Evolutionary conservation across 2,329 filamentous ascomycete genomes (phyloP).

Genomic region (Thermomyces lanuginosus): DNA sequence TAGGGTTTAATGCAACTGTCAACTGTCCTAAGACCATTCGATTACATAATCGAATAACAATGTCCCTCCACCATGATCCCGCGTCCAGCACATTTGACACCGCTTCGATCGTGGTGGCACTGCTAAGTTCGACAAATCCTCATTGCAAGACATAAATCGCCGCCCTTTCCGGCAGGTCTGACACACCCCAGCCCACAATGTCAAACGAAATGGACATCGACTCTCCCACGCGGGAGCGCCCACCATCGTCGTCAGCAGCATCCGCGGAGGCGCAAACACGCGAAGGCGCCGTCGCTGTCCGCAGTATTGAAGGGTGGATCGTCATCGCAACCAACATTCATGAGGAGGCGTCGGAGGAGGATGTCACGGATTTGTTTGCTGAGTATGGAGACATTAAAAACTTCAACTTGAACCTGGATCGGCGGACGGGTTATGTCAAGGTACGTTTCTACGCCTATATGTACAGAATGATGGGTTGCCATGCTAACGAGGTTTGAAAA

Average conservation of each 20-base stretch:
- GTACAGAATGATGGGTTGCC: background rate
- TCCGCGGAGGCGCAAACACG: slow-evolving; percentile 28
- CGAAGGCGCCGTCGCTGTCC: slow-evolving; percentile 39
- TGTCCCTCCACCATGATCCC: too few species aligned
- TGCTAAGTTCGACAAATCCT: too few species aligned
- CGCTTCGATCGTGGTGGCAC: too few species aligned
- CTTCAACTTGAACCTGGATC: slow-evolving; percentile 48
- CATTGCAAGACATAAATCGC: too few species aligned
- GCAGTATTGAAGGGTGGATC: slow-evolving; percentile 55
- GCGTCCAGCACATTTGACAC: too few species aligned
- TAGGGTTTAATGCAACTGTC: too few species aligned
- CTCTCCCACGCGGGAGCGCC: slow-evolving; percentile 20
- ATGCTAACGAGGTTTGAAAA: too few species aligned
- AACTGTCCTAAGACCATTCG: too few species aligned
- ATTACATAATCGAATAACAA: too few species aligned
- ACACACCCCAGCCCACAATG: too few species aligned
- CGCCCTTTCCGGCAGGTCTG: too few species aligned
- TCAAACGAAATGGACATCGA: slow-evolving; percentile 33
- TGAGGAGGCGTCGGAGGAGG: slow-evolving; percentile 52
- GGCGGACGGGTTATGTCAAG: slow-evolving; percentile 52
- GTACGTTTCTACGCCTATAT: slow-evolving; percentile 21
- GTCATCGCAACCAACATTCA: slow-evolving; percentile 53
- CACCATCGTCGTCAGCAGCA: slow-evolving; percentile 13
- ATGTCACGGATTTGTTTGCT: slow-evolving; percentile 48
- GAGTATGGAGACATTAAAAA: slow-evolving; percentile 54